A percentile compares a stretch with the other conserved stretches of the same genome.
phyloP scores from a whole-genome alignment of 345 rosid genomes.

The Linum trigynum region DNA sequence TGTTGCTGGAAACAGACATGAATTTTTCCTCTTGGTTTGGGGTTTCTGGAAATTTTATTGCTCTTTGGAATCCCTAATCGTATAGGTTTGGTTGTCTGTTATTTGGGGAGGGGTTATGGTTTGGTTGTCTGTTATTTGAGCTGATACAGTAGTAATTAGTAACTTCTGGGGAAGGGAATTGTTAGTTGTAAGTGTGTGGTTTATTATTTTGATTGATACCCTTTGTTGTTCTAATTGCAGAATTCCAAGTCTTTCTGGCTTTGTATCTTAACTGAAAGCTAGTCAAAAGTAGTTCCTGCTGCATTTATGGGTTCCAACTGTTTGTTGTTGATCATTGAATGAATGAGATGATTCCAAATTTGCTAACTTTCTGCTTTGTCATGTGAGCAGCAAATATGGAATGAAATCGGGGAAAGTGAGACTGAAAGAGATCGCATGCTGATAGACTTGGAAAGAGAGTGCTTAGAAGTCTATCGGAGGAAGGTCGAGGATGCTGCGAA shows the following conservation, averaged over 20 bases:
- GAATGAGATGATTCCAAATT: background rate
- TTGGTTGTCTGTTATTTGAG: too few species aligned
- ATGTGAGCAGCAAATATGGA: constrained; percentile 87
- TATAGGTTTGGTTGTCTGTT: background rate
- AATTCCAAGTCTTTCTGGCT: background rate
- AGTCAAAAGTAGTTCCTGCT: constrained; percentile 3
- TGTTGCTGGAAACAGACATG: background rate
- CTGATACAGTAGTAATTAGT: too few species aligned
- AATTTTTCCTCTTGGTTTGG: background rate
- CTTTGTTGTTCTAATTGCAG: background rate
- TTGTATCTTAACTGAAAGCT: background rate
- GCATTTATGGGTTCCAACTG: background rate
- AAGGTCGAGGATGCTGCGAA: constrained; percentile 92
- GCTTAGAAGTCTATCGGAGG: constrained; percentile 78
- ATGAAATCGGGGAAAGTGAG: constrained; percentile 86
- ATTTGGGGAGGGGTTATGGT: background rate
- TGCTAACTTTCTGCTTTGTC: constrained; percentile 3
- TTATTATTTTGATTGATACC: background rate
- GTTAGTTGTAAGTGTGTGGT: too few species aligned
- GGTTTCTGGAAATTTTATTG: background rate
- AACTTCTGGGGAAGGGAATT: too few species aligned
- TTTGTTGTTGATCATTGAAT: background rate
- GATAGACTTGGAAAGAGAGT: constrained; percentile 79
- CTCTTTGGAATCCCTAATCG: background rate
- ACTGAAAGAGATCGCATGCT: constrained; percentile 73